Conservation (phyloP, 768 basidiomycete species). For the Leccinum pellstonianum region DNA sequence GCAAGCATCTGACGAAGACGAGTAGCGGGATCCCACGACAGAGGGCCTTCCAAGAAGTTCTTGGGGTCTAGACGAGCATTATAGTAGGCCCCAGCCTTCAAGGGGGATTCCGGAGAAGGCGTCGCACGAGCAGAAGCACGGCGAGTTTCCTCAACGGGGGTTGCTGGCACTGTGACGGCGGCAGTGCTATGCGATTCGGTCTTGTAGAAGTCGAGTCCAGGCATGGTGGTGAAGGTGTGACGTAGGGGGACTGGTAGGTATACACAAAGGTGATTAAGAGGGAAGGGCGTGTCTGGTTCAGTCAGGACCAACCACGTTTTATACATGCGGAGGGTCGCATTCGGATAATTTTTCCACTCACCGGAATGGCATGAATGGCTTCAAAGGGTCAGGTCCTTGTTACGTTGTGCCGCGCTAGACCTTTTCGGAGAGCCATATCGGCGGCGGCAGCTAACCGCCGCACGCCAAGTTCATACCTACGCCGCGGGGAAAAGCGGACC, state of each 20-base stretch:
- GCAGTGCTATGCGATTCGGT: conserved; percentile 4
- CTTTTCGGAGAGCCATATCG: conserved; percentile 8
- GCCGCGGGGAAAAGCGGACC: conserved; percentile 27
- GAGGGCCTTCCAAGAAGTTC: conserved; percentile 66
- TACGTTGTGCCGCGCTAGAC: conserved; percentile 24
- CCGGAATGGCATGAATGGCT: conserved; percentile 9
- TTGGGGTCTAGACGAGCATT: conserved; percentile 68
- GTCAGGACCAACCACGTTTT: conserved; percentile 9
- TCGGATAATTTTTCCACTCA: conserved; percentile 16
- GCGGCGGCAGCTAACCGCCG: neutral
- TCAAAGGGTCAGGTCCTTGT: conserved; percentile 22
- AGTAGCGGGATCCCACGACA: conserved; percentile 67
- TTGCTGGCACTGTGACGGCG: conserved; percentile 1
- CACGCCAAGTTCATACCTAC: conserved; percentile 4
- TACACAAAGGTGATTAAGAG: conserved; percentile 25
- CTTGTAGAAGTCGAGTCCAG: conserved; percentile 36
- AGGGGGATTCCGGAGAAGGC: conserved; percentile 11
- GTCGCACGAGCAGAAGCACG: neutral
- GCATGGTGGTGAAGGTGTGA: conserved; percentile 25
- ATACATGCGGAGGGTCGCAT: conserved; percentile 18
- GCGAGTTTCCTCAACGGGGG: conserved; percentile 6
- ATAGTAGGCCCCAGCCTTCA: conserved; percentile 44
- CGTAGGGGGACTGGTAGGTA: conserved; percentile 10
- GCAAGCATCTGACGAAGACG: conserved; percentile 69
- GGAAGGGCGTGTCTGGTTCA: neutral